Base-by-base conservation (phyloP, 345 rosid genomes). In the Euphorbia pulcherrima region DNA sequence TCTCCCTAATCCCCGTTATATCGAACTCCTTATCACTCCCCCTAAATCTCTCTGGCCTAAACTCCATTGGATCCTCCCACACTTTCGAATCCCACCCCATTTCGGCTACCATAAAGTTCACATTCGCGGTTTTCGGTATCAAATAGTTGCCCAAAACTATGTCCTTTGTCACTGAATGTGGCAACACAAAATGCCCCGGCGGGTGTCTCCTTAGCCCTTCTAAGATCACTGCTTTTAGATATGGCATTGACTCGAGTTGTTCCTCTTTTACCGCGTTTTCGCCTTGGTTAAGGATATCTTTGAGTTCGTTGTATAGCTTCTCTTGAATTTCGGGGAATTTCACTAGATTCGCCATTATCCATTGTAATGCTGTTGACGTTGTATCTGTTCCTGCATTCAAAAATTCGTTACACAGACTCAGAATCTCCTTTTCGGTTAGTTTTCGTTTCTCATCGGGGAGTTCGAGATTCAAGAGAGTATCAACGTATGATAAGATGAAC, bases 41-140 rank as follows among this genome's bases (percentile, higher is more conserved):
- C 17, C 64, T 18, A 65, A 72, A 72, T 50, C 75, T 72, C 48
- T 72, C 75, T 17, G 75, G 75, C 58, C 57, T 64, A 53, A 72
- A 72, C 1, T 20, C 57, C 75, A 64, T 72, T 1, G 75, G 75
- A 64, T 72, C 75, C 13, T 72, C 75, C 75, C 75, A 72, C 28
- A 46, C 69, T 14, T 64, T 57, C 17, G 64, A 27, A 24, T 72
- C 75, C 69, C 56, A 64, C 0, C 69, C 74, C n/a, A 71, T 71
- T 1, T 71, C 74, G 7, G 64, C 74, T 6, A 64, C 51, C 69
- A 47, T 64, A 55, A 72, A 64, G 11, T 72, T 64, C 17, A 72
- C 8, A 21, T 16, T 46, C 10, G 58, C 69, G 3, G 29, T 64
- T 24, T 64, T 64, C 0, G 75, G 69, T 8, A 72, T 10, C 16